Evolutionary conservation across 768 basidiomycete species (phyloP).

Genomic region (Russula emetica): DNA sequence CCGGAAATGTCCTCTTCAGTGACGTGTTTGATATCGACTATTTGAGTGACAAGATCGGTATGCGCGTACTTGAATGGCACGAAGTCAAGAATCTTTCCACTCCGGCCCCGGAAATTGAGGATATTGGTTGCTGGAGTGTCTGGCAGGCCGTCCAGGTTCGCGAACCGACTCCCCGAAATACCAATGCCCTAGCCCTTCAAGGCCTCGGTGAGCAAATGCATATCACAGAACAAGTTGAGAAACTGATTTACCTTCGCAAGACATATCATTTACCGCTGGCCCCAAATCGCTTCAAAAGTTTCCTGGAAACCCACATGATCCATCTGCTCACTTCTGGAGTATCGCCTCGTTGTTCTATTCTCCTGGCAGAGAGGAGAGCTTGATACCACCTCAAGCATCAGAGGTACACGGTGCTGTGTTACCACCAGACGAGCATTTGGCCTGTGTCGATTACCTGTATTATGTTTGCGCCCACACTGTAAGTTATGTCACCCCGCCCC

Average conservation of each 20-base stretch:
- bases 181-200: slow-evolving; percentile 31
- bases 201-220: slow-evolving; percentile 32
- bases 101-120: slow-evolving; percentile 33
- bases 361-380: slow-evolving; percentile 31
- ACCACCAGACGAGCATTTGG: slow-evolving; percentile 39
- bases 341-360: slow-evolving; percentile 36
- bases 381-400: slow-evolving; percentile 32
- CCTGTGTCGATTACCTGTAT: slow-evolving; percentile 43
- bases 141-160: slow-evolving; percentile 38
- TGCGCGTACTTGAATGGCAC: slow-evolving; percentile 41
- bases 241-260: slow-evolving; percentile 22
- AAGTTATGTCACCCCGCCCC: slow-evolving; percentile 10
- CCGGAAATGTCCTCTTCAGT: slow-evolving; percentile 36
- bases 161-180: slow-evolving; percentile 31
- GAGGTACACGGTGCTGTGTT: slow-evolving; percentile 30
- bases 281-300: slow-evolving; percentile 35
- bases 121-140: slow-evolving; percentile 43
- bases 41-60: slow-evolving; percentile 36
- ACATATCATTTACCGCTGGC: slow-evolving; percentile 38
- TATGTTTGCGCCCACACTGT: slow-evolving; percentile 36
- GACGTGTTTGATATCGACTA: slow-evolving; percentile 43
- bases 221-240: background rate
- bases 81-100: slow-evolving; percentile 40
- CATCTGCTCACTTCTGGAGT: slow-evolving; percentile 35
- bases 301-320: slow-evolving; percentile 35